A percentile compares a stretch with the other conserved stretches of the same genome.
Conservation (phyloP, 2,329 filamentous ascomycete species). For the Coniochaeta sp. region DNA sequence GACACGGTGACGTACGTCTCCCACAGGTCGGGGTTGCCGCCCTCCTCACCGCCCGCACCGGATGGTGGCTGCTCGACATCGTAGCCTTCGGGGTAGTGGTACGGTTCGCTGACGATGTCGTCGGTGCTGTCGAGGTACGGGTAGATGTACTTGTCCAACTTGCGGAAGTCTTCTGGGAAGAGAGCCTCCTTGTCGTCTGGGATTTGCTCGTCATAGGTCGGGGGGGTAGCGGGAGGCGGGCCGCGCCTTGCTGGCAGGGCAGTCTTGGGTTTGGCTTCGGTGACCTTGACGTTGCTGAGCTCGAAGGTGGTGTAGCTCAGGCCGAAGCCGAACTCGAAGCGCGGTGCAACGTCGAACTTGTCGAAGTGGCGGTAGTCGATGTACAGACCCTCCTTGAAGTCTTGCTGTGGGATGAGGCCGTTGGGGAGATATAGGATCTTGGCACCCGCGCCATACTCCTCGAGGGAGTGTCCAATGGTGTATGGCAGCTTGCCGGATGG, state of each 20-base stretch:
- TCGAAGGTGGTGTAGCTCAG: constrained; percentile 74
- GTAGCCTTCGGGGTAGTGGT: constrained; percentile 51
- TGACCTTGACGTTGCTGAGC: constrained; percentile 46
- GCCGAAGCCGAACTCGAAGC: constrained; percentile 82
- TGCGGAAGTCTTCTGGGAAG: constrained; percentile 54
- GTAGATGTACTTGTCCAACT: constrained; percentile 64
- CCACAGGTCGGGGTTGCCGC: constrained; percentile 62
- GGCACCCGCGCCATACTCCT: constrained; percentile 69
- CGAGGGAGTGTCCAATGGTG: constrained; percentile 67
- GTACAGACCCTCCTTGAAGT: constrained; percentile 76
- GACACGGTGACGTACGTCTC: constrained; percentile 43
- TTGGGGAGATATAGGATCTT: constrained; percentile 65
- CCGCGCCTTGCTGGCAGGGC: constrained; percentile 29
- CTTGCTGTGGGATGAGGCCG: constrained; percentile 67
- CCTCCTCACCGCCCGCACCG: constrained; percentile 61
- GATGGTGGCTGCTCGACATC: constrained; percentile 41
- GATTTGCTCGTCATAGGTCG: constrained; percentile 45
- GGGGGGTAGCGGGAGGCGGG: constrained; percentile 37
- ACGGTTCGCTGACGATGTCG: constrained; percentile 30
- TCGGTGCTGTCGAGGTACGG: constrained; percentile 52
- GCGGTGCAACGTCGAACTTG: constrained; percentile 63
- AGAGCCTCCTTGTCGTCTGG: constrained; percentile 49
- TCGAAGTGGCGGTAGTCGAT: constrained; percentile 91
- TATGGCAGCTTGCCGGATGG: constrained; percentile 78
- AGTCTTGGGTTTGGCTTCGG: constrained; percentile 37